phyloP scores from a whole-genome alignment of 2,329 filamentous ascomycete species.

The Aspergillus intermedius region DNA sequence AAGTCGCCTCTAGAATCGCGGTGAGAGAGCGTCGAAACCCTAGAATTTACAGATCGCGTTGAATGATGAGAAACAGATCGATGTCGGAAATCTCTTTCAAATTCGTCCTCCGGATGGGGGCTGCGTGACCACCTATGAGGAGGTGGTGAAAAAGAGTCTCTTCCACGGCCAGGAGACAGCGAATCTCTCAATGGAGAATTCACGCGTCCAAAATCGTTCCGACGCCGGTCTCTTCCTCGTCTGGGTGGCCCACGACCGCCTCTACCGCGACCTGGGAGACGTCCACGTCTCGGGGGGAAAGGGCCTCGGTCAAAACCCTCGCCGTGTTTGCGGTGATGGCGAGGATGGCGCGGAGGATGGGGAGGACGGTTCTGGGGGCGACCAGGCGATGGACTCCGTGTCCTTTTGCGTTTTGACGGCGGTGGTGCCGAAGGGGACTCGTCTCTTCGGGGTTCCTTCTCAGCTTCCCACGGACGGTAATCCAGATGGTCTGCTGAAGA shows the following conservation, averaged over 20 bases:
- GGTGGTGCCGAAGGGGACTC: conserved; percentile 25
- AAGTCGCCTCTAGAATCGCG: conserved; percentile 15
- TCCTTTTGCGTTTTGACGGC: conserved; percentile 34
- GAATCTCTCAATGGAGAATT: conserved; percentile 23
- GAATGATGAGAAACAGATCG: conserved; percentile 33
- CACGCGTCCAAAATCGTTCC: conserved; percentile 23
- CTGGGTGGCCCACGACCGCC: conserved; percentile 29
- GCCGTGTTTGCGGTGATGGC: conserved; percentile 23
- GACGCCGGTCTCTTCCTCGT: conserved; percentile 27
- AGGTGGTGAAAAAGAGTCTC: conserved; percentile 17
- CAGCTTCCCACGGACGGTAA: conserved; percentile 12
- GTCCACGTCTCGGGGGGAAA: conserved; percentile 29
- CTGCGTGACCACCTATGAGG: conserved; percentile 24
- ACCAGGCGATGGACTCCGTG: conserved; percentile 35
- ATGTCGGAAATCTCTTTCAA: conserved; percentile 21
- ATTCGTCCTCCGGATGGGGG: conserved; percentile 19
- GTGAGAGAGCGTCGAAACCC: conserved; percentile 22
- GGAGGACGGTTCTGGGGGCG: conserved; percentile 17
- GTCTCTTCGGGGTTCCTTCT: conserved; percentile 24
- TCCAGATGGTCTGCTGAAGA: conserved; percentile 14
- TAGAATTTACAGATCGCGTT: conserved; percentile 24
- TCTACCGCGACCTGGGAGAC: conserved; percentile 26
- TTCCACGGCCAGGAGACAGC: conserved; percentile 26
- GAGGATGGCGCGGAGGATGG: conserved; percentile 3
- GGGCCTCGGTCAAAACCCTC: conserved; percentile 34